These are phyloP conservation scores for Neospermospora avenae DNA, from an alignment of 2,329 filamentous ascomycete genomes.

Conservation along the genomic window DNA sequence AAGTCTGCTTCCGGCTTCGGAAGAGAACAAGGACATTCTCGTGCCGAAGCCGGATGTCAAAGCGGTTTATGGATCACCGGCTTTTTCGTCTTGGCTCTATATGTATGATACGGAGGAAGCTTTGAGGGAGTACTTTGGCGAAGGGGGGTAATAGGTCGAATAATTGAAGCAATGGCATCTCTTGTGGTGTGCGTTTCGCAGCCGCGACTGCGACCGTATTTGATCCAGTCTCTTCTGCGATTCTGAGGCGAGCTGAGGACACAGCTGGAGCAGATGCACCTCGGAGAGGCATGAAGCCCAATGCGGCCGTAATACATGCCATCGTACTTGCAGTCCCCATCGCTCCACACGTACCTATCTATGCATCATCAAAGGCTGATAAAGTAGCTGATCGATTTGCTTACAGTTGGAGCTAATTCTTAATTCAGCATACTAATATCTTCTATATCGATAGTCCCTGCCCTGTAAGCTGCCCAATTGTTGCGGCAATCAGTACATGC, in stretches of 20 bases:
- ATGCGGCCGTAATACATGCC: conserved; percentile 49
- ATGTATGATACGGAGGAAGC: conserved; percentile 2
- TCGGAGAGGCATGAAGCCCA: conserved; percentile 51
- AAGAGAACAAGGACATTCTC: neutral
- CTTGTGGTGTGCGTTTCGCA: conserved; percentile 41
- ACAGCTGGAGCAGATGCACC: conserved; percentile 53
- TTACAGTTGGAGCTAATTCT: conserved; percentile 66
- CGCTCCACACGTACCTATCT: conserved; percentile 50
- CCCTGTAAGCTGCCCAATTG: conserved; percentile 69
- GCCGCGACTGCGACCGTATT: conserved; percentile 44
- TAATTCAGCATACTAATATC: conserved; percentile 69
- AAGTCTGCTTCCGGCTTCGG: neutral
- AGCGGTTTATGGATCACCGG: conserved; percentile 1
- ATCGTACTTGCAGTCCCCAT: conserved; percentile 58
- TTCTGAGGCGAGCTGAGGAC: conserved; percentile 43
- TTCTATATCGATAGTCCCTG: conserved; percentile 65
- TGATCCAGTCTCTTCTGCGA: conserved; percentile 52
- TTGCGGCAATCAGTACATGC: conserved; percentile 74
- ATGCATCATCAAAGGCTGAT: neutral
- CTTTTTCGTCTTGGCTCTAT: conserved; percentile 4
- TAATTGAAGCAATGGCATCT: conserved; percentile 29
- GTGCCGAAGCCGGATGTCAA: conserved; percentile 1
- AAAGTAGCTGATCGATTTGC: conserved; percentile 20
- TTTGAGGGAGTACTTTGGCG: neutral
- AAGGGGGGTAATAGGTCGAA: neutral